A percentile compares a stretch with the other conserved stretches of the same genome.
These are phyloP conservation scores for Globisporangium sylvaticum DNA, from an alignment of 352 stramenopile genomes.

Conservation along the genomic window DNA sequence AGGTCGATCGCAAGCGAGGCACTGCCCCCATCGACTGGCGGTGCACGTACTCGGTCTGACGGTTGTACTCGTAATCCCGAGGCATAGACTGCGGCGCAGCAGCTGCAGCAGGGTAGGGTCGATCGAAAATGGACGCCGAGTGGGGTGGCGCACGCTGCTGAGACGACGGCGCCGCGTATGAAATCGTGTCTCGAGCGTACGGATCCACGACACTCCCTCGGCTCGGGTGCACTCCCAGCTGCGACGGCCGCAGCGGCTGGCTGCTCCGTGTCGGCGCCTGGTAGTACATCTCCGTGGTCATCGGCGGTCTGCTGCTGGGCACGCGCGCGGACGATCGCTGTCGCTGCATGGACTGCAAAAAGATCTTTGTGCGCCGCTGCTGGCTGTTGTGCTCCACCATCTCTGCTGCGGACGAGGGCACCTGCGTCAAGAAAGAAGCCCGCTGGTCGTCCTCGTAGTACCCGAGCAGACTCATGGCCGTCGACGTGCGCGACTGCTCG, in stretches of 20 bases:
- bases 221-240: conserved; percentile 30
- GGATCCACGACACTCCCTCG: conserved; percentile 28
- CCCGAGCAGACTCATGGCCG: conserved; percentile 54
- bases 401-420: conserved; percentile 19
- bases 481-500: conserved; percentile 50
- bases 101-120: conserved; percentile 18
- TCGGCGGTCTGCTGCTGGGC: conserved; percentile 14
- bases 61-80: conserved; percentile 15
- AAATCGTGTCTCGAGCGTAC: conserved; percentile 30
- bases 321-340: conserved; percentile 7
- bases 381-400: conserved; percentile 12
- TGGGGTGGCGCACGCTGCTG: conserved; percentile 12
- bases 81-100: conserved; percentile 1
- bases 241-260: conserved; percentile 31
- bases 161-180: conserved; percentile 16
- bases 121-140: conserved; percentile 65
- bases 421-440: conserved; percentile 56
- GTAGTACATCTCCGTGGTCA: conserved; percentile 22
- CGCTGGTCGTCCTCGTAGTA: conserved; percentile 63
- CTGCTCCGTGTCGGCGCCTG: conserved; percentile 21
- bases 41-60: conserved; percentile 9
- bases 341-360: conserved; percentile 65
- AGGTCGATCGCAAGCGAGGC: conserved; percentile 6
- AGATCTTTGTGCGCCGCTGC: conserved; percentile 54
- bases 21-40: background rate